Evolutionary conservation across 768 basidiomycete species (phyloP).

Genomic region (Podaxis sp.): DNA sequence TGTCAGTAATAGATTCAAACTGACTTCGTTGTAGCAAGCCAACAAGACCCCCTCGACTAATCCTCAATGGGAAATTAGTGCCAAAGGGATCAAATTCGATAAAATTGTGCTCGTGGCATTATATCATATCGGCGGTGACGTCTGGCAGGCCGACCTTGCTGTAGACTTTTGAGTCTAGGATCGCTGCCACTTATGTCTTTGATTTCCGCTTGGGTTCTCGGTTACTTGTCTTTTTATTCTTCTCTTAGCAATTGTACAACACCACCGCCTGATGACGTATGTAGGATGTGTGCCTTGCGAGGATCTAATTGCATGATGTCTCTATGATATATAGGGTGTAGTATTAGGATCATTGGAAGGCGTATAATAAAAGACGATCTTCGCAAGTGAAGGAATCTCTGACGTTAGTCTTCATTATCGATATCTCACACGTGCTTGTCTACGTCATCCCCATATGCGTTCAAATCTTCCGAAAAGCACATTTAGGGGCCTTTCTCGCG

Average conservation of each 20-base stretch:
- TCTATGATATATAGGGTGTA: too few relatives aligned
- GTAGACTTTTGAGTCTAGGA: slow-evolving; percentile 10
- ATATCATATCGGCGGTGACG: slow-evolving; percentile 16
- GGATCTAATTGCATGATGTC: background rate
- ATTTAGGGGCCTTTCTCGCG: background rate
- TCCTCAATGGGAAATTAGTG: slow-evolving; percentile 12
- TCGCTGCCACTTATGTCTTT: background rate
- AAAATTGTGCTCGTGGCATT: slow-evolving; percentile 17
- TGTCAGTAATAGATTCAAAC: background rate
- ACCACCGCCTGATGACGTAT: background rate
- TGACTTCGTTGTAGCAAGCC: background rate
- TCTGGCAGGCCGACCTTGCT: slow-evolving; percentile 20
- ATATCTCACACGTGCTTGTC: background rate
- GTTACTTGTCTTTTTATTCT: background rate
- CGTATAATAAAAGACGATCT: too few relatives aligned
- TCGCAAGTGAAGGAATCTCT: too few relatives aligned
- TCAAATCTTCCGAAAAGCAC: background rate
- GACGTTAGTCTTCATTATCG: background rate
- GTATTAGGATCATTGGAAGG: too few relatives aligned
- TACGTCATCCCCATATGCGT: background rate
- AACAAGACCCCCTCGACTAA: slow-evolving; percentile 17
- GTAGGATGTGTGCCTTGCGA: background rate
- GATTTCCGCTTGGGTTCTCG: background rate
- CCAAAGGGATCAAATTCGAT: slow-evolving; percentile 14
- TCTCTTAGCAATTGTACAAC: background rate